Evolutionary conservation across 1,139 yeast genomes (phyloP).

Genomic region (Hyphopichia burtonii): DNA sequence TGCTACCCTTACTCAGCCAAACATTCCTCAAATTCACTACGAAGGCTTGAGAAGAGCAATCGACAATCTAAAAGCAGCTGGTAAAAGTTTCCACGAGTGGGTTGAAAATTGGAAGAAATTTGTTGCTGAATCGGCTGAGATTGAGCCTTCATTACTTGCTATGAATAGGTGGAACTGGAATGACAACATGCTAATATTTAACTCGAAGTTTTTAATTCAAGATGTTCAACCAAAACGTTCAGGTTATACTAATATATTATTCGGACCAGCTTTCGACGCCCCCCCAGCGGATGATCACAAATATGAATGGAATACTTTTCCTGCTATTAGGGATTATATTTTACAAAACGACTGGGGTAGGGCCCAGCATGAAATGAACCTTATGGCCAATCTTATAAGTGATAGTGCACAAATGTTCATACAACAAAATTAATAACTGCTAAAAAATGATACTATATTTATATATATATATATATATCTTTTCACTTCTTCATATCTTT

Average conservation of each 20-base stretch:
- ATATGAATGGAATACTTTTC: constrained; percentile 68
- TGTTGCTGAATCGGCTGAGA: constrained; percentile 31
- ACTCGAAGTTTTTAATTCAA: constrained; percentile 49
- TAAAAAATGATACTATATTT: neutral
- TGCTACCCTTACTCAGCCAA: constrained; percentile 15
- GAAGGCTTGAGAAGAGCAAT: constrained; percentile 25
- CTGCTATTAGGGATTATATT: constrained; percentile 69
- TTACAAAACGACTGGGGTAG: constrained; percentile 45
- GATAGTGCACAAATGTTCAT: constrained; percentile 15
- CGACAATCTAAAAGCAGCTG: constrained; percentile 20
- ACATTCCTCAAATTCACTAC: constrained; percentile 22
- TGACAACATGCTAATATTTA: constrained; percentile 57
- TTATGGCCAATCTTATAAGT: constrained; percentile 38
- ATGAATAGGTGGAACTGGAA: constrained; percentile 82
- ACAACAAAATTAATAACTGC: neutral
- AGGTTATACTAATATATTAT: constrained; percentile 67
- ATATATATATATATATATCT: neutral
- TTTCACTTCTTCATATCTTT: neutral
- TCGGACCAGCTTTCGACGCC: constrained; percentile 67
- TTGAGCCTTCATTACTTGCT: constrained; percentile 71
- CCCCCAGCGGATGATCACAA: constrained; percentile 33
- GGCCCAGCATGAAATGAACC: constrained; percentile 58
- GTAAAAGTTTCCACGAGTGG: constrained; percentile 41
- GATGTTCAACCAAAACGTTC: constrained; percentile 53
- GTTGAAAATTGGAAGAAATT: constrained; percentile 52